Evolutionary conservation across 768 basidiomycete genomes (phyloP), one percentile per base, ranked within the genome.

Genomic region (Pisolithus sp.): DNA sequence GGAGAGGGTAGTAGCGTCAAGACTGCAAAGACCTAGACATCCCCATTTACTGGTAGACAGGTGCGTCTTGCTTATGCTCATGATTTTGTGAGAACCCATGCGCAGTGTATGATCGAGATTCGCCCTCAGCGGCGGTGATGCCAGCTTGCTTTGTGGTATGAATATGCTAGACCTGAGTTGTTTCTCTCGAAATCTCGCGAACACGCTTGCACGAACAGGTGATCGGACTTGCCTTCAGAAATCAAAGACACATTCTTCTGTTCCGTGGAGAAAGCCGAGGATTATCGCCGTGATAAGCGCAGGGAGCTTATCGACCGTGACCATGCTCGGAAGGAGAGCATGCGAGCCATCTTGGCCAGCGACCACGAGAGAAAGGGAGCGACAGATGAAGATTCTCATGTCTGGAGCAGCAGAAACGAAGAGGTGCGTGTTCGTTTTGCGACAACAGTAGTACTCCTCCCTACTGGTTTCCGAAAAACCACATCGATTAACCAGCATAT

Each of bases 211-310:
- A 10, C 31, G 31, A 34, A 34, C 12, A 87, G 86, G 7, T 93
- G 90, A 90, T 85, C 85, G 0, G 86, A 91, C 63, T 76, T 93
- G 2, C 85, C 90, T 5, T 92, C 91, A 0, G 91, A 93, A 59
- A 64, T 81, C 4, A 91, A 93, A 69, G 91, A 95, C 57, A 85
- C 79, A 0, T 94, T 92, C 68, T 89, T 88, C 69, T 77, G 93
- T 55, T 74, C 80, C 0, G 77, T 77, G 0, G 73, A 75, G 5
- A 90, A 93, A 57, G 68, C 75, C 3, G 81, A 82, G 13, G 85
- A 85, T 53, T 83, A 82, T 54, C 75, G 73, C 31, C 76, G 81
- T 21, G 80, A 83, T 37, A 90, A 92, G 64, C 81, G 85, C 39
- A 73, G 85, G 23, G 73, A 75, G 12, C 57, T 82, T 30, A 69